Percentiles rank a stretch among this genome's conserved stretches.
Conservation (phyloP, 75 land plant species). For the Selaginella tamariscina region DNA sequence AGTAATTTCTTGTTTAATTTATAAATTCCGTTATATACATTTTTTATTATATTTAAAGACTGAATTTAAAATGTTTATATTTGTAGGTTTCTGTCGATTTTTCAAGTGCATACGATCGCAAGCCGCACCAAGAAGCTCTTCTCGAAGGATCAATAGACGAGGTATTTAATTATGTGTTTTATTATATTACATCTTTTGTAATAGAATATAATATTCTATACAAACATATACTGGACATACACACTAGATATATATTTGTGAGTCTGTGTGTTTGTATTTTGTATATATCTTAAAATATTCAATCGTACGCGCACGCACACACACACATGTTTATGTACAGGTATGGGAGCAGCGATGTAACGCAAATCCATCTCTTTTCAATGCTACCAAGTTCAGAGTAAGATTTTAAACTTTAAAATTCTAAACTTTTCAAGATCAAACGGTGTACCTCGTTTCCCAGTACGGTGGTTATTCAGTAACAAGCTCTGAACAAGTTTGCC, state of each 20-base stretch:
- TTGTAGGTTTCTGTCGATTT: constrained; percentile 23
- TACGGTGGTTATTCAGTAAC: constrained; percentile 42
- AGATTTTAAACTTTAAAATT: neutral
- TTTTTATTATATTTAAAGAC: no score
- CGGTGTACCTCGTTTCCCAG: constrained; percentile 27
- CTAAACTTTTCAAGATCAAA: neutral
- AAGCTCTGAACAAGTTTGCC: constrained; percentile 30
- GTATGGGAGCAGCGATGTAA: constrained; percentile 18
- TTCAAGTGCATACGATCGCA: constrained; percentile 14
- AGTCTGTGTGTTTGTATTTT: neutral
- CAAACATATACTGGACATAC: neutral
- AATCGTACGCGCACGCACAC: neutral
- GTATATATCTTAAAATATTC: neutral
- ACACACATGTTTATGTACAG: constrained; percentile 7
- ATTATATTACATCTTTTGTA: neutral
- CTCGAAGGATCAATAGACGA: constrained; percentile 18
- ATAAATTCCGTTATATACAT: neutral
- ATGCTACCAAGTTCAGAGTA: constrained; percentile 30
- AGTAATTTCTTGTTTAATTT: neutral
- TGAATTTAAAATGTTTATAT: no score
- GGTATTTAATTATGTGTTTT: constrained; percentile 3
- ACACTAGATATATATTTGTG: neutral
- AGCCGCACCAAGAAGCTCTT: constrained; percentile 19
- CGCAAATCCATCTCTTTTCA: constrained; percentile 22
- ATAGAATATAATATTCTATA: neutral